These are phyloP conservation scores for Apophysomyces ossiformis DNA, from an alignment of 371 early-diverging fungal species.

Conservation along the genomic window DNA sequence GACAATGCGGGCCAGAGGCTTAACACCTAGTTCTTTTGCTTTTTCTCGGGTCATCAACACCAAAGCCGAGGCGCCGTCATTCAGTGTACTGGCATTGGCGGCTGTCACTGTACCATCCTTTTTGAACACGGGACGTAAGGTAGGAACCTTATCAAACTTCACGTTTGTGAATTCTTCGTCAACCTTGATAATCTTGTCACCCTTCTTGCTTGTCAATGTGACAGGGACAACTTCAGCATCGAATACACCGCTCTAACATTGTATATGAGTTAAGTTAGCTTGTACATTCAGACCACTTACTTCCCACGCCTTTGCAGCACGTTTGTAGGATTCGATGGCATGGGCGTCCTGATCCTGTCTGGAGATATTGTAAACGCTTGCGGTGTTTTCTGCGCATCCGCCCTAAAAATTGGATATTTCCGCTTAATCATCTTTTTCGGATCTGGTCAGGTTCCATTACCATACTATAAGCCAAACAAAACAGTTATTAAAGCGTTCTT, in stretches of 20 bases:
- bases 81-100: conserved; percentile 93
- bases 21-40: conserved; percentile 76
- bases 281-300: conserved; percentile 19
- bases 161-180: conserved; percentile 92
- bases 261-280: not conserved
- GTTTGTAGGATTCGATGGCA: conserved; percentile 84
- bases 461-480: conserved; percentile 6
- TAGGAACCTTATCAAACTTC: conserved; percentile 65
- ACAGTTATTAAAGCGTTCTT: not conserved
- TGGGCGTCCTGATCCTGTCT: conserved; percentile 91
- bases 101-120: conserved; percentile 90
- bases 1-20: conserved; percentile 82
- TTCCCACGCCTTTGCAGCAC: conserved; percentile 86
- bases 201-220: conserved; percentile 77
- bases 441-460: conserved; percentile 3
- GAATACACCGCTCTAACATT: conserved; percentile 63
- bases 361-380: conserved; percentile 79
- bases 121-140: conserved; percentile 64
- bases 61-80: conserved; percentile 96
- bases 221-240: conserved; percentile 88
- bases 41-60: conserved; percentile 85
- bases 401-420: conserved; percentile 70
- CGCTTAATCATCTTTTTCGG: conserved; percentile 3
- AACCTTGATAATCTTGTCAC: conserved; percentile 67
- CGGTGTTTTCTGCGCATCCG: conserved; percentile 91